phyloP scores from a whole-genome alignment of 2,329 filamentous ascomycete species.

The Fusarium begoniae region DNA sequence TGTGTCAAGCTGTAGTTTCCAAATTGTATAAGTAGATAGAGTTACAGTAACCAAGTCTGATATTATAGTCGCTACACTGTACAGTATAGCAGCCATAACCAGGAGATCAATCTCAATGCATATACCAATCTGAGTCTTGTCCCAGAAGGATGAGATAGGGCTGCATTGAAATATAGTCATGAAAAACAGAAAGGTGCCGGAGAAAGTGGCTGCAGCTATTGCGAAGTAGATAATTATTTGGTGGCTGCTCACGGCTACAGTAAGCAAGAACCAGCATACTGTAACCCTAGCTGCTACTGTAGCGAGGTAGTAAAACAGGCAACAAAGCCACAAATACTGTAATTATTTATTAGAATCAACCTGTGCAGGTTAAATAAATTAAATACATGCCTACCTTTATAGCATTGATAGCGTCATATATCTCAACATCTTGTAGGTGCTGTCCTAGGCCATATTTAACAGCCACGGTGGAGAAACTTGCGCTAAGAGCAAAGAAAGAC shows the following conservation, averaged over 20 bases:
- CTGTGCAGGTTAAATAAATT: too few relatives aligned
- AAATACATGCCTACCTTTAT: accelerated
- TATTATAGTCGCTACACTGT: background rate
- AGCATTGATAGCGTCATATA: accelerated
- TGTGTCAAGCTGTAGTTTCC: background rate
- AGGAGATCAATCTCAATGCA: background rate
- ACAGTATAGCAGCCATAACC: background rate
- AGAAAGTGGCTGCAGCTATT: background rate
- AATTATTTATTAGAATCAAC: background rate
- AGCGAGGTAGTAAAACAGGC: background rate
- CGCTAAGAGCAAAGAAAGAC: background rate
- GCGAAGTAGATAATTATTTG: background rate
- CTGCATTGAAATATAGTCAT: background rate
- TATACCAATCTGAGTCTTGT: background rate
- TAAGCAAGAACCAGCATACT: background rate
- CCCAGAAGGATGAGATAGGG: background rate
- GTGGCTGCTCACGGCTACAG: background rate
- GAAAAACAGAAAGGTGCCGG: background rate
- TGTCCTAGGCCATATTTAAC: background rate
- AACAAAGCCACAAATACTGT: background rate
- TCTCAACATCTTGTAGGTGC: background rate
- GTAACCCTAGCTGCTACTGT: background rate
- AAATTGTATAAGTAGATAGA: background rate
- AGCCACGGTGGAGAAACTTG: background rate
- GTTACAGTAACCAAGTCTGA: background rate